Base-by-base conservation (phyloP, 2,329 filamentous ascomycete species). In the Aureobasidium subglaciale region DNA sequence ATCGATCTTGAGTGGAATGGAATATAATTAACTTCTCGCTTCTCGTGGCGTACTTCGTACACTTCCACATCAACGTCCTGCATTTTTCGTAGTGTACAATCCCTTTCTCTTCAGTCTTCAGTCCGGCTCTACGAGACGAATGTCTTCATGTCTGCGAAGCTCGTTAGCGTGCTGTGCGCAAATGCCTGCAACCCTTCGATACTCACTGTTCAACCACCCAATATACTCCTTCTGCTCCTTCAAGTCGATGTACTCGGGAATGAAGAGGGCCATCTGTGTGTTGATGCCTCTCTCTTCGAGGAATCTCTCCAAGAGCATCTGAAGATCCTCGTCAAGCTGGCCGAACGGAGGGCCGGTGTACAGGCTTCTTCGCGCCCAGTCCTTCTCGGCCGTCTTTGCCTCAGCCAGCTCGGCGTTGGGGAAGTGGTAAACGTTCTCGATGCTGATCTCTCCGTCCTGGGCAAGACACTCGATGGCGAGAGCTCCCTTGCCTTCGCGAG, bases 161-260 rank as follows among this genome's bases (percentile, higher is more conserved):
- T 20, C 16, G 59, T 49, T 52, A 55, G 48, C n/a, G 50, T 43
- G 18, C 10, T 10, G 46, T 54, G 4, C 35, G 30, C 29, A 49
- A 25, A 32, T 13, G 9, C 27, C 30, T 15, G 20, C 24, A 20
- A 4, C 24, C 16, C 25, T 18, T 8, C 3, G 18, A 29, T 27
- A 72, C 78, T 72, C 71, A 81, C 80, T 83, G 72, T 84, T 81
- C 71, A 99, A 77, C 93, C 95, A 99, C 62, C 81, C 77, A 59
- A 95, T 77, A 73, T 99, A 99, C 80, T 99, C 93, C 75, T 85
- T 87, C 83, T 97, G 92, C 83, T 99, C 93, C 85, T 99, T 99
- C 75, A 88, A 83, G 70, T 97, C 90, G 68, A 97, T 91, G 76
- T 96, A 99, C 71, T 97, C 91, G 34, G 91, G 90, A 41, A 95